Conservation (phyloP, 495 filamentous ascomycete species). For the Hypomontagnella submonticulosa region DNA sequence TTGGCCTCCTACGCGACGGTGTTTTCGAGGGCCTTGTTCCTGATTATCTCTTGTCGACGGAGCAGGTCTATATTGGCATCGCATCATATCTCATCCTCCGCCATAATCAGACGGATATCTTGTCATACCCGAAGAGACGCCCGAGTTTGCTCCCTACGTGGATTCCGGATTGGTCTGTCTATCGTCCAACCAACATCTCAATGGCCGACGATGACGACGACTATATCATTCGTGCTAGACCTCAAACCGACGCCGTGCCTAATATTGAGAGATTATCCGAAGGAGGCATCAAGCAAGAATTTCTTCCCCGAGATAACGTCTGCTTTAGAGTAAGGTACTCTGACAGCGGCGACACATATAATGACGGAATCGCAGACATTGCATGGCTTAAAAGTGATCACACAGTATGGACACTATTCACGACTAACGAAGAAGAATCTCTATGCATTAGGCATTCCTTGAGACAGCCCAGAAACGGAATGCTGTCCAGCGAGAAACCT, state of each 20-base stretch:
- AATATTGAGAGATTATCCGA: no score
- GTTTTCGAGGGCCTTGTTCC: slow-evolving; percentile 5
- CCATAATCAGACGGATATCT: background rate
- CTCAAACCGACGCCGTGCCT: no score
- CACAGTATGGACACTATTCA: slow-evolving; percentile 1
- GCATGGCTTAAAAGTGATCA: background rate
- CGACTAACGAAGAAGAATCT: background rate
- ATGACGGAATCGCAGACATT: background rate
- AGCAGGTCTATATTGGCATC: slow-evolving; percentile 8
- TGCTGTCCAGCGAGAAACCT: background rate
- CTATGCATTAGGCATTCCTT: background rate
- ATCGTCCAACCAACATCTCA: background rate
- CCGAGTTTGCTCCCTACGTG: background rate
- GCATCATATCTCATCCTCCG: slow-evolving; percentile 4
- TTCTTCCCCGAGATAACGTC: background rate
- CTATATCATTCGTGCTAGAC: no score
- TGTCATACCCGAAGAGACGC: background rate
- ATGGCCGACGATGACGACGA: background rate
- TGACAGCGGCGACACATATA: background rate
- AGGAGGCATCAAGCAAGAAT: no score
- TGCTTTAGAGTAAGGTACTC: background rate
- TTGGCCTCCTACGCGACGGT: slow-evolving; percentile 1
- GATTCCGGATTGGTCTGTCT: slow-evolving; percentile 14
- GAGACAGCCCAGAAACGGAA: no score
- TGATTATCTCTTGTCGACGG: slow-evolving; percentile 5